Conservation (phyloP, 768 basidiomycete species). For the Postia placenta region DNA sequence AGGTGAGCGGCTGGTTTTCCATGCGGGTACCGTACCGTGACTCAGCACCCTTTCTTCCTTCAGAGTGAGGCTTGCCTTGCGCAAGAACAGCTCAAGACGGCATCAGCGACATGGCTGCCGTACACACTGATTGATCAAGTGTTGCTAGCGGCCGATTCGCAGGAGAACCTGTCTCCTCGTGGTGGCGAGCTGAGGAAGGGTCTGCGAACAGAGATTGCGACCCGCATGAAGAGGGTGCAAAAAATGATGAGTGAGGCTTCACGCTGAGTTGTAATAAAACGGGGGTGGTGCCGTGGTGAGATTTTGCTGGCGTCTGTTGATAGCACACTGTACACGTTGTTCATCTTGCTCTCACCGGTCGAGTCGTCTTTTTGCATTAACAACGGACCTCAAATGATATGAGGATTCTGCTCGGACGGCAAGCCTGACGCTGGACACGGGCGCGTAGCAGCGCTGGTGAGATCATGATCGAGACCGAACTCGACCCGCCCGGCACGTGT, state of each 20-base stretch:
- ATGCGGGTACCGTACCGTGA: constrained; percentile 39
- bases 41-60: constrained; percentile 15
- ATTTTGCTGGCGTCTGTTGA: neutral
- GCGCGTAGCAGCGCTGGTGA: neutral
- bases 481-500: constrained; percentile 10
- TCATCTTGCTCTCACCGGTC: no score
- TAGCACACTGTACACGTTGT: no score
- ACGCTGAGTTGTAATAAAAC: constrained; percentile 2
- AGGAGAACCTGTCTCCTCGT: constrained; percentile 42
- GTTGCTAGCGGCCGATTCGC: constrained; percentile 53
- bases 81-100: constrained; percentile 45
- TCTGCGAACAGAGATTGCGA: constrained; percentile 54
- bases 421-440: neutral
- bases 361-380: no score
- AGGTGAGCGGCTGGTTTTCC: constrained; percentile 58
- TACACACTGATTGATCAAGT: constrained; percentile 84
- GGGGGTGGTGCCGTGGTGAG: neutral
- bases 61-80: constrained; percentile 51
- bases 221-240: constrained; percentile 63
- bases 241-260: constrained; percentile 44
- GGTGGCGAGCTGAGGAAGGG: constrained; percentile 36
- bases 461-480: constrained; percentile 5
- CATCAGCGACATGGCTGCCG: constrained; percentile 71
- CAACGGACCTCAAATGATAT: no score
- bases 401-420: neutral